Conservation (phyloP, 2,329 filamentous ascomycete genomes). For the Fusarium citri region DNA sequence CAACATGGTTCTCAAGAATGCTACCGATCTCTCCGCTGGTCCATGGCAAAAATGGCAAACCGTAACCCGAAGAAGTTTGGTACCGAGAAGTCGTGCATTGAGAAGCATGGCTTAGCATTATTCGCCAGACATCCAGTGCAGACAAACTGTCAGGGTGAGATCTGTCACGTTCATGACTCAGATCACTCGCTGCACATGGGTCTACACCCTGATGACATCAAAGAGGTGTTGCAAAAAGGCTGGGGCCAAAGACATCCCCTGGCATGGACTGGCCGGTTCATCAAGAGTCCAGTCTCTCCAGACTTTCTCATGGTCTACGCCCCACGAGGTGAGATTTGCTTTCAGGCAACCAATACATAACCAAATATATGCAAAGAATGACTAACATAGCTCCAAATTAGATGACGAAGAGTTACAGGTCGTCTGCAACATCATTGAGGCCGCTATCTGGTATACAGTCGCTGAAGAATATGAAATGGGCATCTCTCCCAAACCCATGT, state of each 20-base stretch:
- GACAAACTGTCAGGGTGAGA: slow-evolving; percentile 80
- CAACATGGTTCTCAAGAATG: slow-evolving; percentile 69
- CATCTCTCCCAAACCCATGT: slow-evolving; percentile 23
- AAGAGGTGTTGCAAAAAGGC: slow-evolving; percentile 75
- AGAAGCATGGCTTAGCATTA: slow-evolving; percentile 83
- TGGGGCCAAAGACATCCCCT: slow-evolving; percentile 82
- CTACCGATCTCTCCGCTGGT: slow-evolving; percentile 65
- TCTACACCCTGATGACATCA: slow-evolving; percentile 82
- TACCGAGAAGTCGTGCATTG: slow-evolving; percentile 79
- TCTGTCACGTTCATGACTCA: slow-evolving; percentile 81
- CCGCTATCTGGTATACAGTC: slow-evolving; percentile 75
- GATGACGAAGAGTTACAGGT: slow-evolving; percentile 74
- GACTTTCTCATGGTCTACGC: slow-evolving; percentile 88
- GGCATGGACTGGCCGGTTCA: slow-evolving; percentile 72
- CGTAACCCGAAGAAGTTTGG: slow-evolving; percentile 62
- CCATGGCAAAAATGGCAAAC: slow-evolving; percentile 64
- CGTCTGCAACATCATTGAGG: slow-evolving; percentile 76
- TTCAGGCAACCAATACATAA: slow-evolving; percentile 5
- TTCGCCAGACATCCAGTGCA: slow-evolving; percentile 76
- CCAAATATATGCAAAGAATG: background rate
- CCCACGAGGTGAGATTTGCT: slow-evolving; percentile 64
- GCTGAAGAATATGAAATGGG: slow-evolving; percentile 58
- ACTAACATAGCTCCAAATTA: slow-evolving; percentile 40
- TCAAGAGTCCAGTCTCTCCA: slow-evolving; percentile 73
- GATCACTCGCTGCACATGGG: slow-evolving; percentile 84